These are phyloP conservation scores for Parmelia sp. DNA, from an alignment of 495 filamentous ascomycete species.

Conservation along the genomic window DNA sequence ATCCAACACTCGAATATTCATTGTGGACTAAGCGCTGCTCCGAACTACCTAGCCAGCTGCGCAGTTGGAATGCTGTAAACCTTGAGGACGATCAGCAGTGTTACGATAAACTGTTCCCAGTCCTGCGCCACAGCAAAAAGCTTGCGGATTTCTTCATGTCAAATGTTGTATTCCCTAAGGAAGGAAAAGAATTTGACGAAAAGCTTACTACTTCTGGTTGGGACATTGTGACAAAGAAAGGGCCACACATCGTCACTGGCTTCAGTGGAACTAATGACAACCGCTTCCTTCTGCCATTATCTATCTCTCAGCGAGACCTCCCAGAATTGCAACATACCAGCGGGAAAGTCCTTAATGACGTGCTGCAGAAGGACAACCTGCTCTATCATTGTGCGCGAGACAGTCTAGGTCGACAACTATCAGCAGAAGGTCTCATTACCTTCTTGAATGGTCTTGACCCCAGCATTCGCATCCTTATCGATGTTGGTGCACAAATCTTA, in stretches of 20 bases:
- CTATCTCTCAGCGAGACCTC: slow-evolving; percentile 51
- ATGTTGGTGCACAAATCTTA: slow-evolving; percentile 68
- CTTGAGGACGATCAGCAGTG: slow-evolving; percentile 28
- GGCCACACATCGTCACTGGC: slow-evolving; percentile 47
- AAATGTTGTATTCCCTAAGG: slow-evolving; percentile 57
- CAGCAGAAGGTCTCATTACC: background rate
- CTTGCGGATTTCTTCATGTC: slow-evolving; percentile 57
- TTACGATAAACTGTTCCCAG: slow-evolving; percentile 15
- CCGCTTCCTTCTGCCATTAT: slow-evolving; percentile 48
- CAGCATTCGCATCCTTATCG: slow-evolving; percentile 53
- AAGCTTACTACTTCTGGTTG: slow-evolving; percentile 67
- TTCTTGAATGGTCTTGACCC: background rate
- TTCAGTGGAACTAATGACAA: slow-evolving; percentile 74
- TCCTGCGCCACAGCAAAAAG: slow-evolving; percentile 10
- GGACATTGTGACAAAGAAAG: slow-evolving; percentile 51
- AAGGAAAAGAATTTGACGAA: slow-evolving; percentile 56
- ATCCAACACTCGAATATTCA: slow-evolving; percentile 48
- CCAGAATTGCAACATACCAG: slow-evolving; percentile 55
- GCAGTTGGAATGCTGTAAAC: slow-evolving; percentile 1
- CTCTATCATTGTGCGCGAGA: background rate
- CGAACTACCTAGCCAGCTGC: background rate
- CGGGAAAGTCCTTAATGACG: slow-evolving; percentile 51
- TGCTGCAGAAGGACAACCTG: slow-evolving; percentile 51
- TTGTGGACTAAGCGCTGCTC: slow-evolving; percentile 42
- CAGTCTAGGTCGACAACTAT: background rate